Conservation (phyloP, 2,329 filamentous ascomycete species). For the Pochonia chlamydosporia region DNA sequence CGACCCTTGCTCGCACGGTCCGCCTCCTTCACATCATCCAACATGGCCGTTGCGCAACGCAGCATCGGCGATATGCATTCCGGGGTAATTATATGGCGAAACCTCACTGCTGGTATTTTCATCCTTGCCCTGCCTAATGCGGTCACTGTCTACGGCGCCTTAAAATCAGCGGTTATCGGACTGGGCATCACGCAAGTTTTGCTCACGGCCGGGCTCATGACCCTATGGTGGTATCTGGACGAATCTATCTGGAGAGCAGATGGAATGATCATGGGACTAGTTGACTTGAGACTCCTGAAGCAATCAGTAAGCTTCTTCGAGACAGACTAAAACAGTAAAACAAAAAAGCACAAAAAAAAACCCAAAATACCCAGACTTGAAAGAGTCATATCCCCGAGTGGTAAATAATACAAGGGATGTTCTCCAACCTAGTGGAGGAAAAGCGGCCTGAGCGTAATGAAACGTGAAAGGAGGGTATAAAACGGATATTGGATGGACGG, state of each 20-base stretch:
- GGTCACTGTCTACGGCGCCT: slow-evolving; percentile 25
- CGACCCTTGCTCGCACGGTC: slow-evolving; percentile 40
- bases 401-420: too few relatives aligned
- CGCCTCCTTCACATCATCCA: slow-evolving; percentile 42
- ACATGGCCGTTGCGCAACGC: slow-evolving; percentile 37
- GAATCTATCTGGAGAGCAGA: slow-evolving; percentile 37
- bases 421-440: too few relatives aligned
- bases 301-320: slow-evolving; percentile 41
- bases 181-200: slow-evolving; percentile 35
- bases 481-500: too few relatives aligned
- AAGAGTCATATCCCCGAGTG: background rate
- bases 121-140: slow-evolving; percentile 35
- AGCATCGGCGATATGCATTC: slow-evolving; percentile 44
- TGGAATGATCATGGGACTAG: slow-evolving; percentile 40
- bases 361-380: too few relatives aligned
- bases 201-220: slow-evolving; percentile 26
- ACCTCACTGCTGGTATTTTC: slow-evolving; percentile 35
- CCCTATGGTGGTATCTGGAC: slow-evolving; percentile 36
- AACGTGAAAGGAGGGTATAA: too few relatives aligned
- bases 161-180: slow-evolving; percentile 33
- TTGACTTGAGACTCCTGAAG: slow-evolving; percentile 39
- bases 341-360: background rate
- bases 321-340: slow-evolving; percentile 20
- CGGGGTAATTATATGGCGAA: slow-evolving; percentile 34
- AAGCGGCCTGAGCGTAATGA: too few relatives aligned